Evolutionary conservation across 2,329 filamentous ascomycete genomes (phyloP), one percentile per base, ranked within the genome.

Genomic region (Lasiodiplodia sp.): DNA sequence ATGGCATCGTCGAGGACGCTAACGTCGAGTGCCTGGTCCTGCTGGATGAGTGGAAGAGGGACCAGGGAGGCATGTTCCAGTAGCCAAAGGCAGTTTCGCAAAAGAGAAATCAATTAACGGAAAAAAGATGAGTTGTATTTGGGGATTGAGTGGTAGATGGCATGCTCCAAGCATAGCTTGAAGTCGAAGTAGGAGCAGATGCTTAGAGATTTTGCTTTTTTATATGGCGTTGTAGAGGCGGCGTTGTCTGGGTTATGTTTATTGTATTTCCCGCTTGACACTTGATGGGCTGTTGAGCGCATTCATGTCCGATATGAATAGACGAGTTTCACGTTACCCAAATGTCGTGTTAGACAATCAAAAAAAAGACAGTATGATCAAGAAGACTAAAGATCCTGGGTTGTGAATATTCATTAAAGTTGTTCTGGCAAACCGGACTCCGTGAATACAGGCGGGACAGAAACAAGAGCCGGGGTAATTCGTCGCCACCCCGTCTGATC

Each of bases 1-100:
- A 90, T 75, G 87, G 86, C 3, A 86, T 90, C 62, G 86, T 87
- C 2, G 87, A 88, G 71, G 88, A 91, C 74, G 81, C 87, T 53
- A 79, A 86, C 69, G 82, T 82, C 49, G 88, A 90, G 77, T 83
- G 88, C 21, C 83, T 84, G 70, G 87, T 88, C 7, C 76, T 89
- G 72, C 73, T 90, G 28, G 82, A 84, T 16, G 87, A 89, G 75
- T 90, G 88, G 88, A 82, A 81, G 72, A 57, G 78, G 70, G 40
- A 76, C 25, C 56, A 53, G 28, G 21, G 47, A 4, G 47, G 51
- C 10, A 63, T 68, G 47, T 68, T 68, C 23, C 66, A 68, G 37
- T 68, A 34, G 37, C 31, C 8, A 34, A 7, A 44, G 44, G 1
- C 21, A 14, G 11, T 25, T 2, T 8, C 0, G 23, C 18, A 31